Base-by-base conservation (phyloP, 768 basidiomycete genomes). In the Tephrocybe sp. region DNA sequence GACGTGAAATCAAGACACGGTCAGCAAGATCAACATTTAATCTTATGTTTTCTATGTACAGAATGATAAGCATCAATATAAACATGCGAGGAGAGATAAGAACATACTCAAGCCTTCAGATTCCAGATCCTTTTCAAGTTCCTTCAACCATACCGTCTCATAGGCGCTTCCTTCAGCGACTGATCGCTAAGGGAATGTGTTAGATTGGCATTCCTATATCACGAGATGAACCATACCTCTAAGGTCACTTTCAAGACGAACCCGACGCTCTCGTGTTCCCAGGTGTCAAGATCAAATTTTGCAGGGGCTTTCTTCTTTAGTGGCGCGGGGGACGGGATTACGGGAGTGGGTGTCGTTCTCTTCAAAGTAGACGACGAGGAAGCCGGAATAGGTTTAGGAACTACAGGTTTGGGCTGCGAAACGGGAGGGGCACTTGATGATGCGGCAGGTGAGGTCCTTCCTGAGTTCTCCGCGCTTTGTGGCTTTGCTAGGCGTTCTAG, bases 401-500 rank as follows among this genome's bases (percentile, higher is more conserved):
- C 54, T 7, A 68, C 66, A 18, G 66, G 49, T 12, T 69, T 39
- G 18, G 53, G 44, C 32, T 54, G 65, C 38, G 65, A 61, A 43
- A 58, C 56, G 26, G 64, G 60, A 32, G 64, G 58, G 35, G 67
- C 49, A 19, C 65, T 57, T 11, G 73, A 41, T 9, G 74, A 60
- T 11, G 73, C 51, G 11, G 75, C 60, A 9, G 78, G 61, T 8
- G 78, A 65, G 0, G 76, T 60, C 34, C 58, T 51, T 44, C 51
- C 59, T 27, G 69, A 53, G 18, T 57, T 40, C 12, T 70, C 54
- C 35, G 69, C 58, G 31, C 62, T 72, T 61, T 89, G 87, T 7
- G 98, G 77, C 65, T 89, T 92, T 26, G 90, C 93, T 44, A 98
- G 77, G 48, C 95, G 84, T 69, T 96, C 93, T 44, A 98, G 77